Conservation (phyloP, 176 grass and related monocot species). For the Calamus simplicifolius region DNA sequence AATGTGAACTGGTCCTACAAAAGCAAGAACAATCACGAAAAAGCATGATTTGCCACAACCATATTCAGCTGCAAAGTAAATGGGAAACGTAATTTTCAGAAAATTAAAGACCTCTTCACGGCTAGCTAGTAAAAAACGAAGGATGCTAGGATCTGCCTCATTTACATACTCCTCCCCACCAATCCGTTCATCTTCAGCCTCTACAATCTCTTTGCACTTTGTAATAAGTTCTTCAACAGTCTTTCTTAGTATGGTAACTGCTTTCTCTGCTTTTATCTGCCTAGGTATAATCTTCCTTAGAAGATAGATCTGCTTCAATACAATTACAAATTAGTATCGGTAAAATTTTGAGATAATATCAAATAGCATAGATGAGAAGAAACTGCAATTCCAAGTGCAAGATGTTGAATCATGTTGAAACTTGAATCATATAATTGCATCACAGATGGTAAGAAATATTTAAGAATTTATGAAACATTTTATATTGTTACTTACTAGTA, state of each 20-base stretch:
- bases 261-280: constrained; percentile 84
- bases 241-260: constrained; percentile 69
- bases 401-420: too few relatives aligned
- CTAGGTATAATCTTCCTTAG: constrained; percentile 91
- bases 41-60: too few relatives aligned
- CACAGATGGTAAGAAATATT: too few relatives aligned
- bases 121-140: constrained; percentile 87
- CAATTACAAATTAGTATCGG: not conserved
- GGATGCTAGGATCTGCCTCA: constrained; percentile 90
- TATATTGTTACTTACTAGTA: too few relatives aligned
- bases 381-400: too few relatives aligned
- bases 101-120: constrained; percentile 68
- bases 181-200: constrained; percentile 92
- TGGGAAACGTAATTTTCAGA: constrained; percentile 13
- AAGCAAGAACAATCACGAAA: too few relatives aligned
- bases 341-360: too few relatives aligned
- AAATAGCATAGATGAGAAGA: too few relatives aligned
- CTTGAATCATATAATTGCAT: too few relatives aligned
- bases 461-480: too few relatives aligned
- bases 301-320: constrained; percentile 45
- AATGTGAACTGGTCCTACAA: too few relatives aligned
- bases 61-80: constrained; percentile 3
- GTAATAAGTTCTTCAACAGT: constrained; percentile 76
- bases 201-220: constrained; percentile 90
- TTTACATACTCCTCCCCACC: constrained; percentile 94